Evolutionary conservation across 2,329 filamentous ascomycete species (phyloP), one percentile per base, ranked within the genome.

Genomic region (Fusarium guadeloupense): DNA sequence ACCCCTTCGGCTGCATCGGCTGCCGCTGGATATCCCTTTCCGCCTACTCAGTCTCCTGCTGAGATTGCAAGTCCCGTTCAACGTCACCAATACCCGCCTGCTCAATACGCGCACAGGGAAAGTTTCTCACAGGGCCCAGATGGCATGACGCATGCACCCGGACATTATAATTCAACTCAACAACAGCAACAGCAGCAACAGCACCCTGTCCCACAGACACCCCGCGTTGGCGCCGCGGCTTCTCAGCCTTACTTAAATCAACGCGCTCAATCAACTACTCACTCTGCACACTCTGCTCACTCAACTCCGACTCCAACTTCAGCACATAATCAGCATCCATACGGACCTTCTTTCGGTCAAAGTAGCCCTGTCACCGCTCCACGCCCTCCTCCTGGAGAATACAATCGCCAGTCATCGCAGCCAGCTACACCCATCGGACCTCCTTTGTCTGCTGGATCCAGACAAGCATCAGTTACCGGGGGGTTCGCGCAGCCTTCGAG

Each of bases 241-340:
- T 75, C 79, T 13, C 76, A 77, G 51, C 64, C 75, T 21, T 75
- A 71, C 62, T 69, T 76, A 42, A 81, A 82, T 51, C 80, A 80
- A 58, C 75, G 84, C 66, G 85, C 85, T 35, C 83, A 83, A 51
- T 88, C 85, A 19, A 77, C 81, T 12, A 85, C 85, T 37, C 83
- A 83, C 54, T 88, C 85, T 21, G 76, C 81, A 6, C 83, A 87
- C 50, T 87, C 85, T 21, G 76, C 81, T 6, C 83, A 87, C 50
- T 87, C 85, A 12, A 82, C 80, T 21, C 77, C 84, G 10, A 88
- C 86, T 30, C 85, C 85, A n/a, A 86, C 84, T 7, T 87, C 85
- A 33, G 82, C 85, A 14, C 85, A 87, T 40, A 83, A 82, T 68
- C 85, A 87, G 71, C 82, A 82, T 39, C 79, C 80, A 9, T 85